Percentiles rank a stretch among this genome's conserved stretches.
phyloP scores from a whole-genome alignment of 331 rosid species.

The Acacia concinna region DNA sequence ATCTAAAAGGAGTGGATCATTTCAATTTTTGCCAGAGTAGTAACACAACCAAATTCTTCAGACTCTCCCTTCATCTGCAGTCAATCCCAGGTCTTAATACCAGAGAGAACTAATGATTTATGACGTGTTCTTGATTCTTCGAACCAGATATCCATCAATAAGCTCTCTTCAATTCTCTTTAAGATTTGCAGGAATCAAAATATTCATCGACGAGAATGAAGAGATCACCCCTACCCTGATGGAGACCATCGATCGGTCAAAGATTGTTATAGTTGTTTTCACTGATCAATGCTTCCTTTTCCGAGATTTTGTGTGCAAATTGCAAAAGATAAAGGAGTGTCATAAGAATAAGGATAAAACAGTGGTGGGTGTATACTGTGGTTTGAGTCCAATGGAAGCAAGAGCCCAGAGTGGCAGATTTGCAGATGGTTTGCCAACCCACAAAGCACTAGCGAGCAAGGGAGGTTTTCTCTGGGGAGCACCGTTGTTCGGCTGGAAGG shows the following conservation, averaged over 20 bases:
- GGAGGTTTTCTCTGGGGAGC: background rate
- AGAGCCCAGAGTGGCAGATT: background rate
- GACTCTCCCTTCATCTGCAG: too few relatives aligned
- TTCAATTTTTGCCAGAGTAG: too few relatives aligned
- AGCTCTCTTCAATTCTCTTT: background rate
- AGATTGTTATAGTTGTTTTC: background rate
- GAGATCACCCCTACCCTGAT: background rate
- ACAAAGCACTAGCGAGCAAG: background rate
- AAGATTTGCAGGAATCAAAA: background rate
- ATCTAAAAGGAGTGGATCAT: too few relatives aligned
- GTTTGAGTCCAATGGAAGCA: background rate
- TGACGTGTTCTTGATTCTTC: background rate
- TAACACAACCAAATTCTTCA: too few relatives aligned
- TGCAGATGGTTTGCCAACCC: background rate
- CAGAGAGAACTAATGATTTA: background rate
- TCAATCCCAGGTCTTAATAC: too few relatives aligned
- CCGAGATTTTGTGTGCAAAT: background rate
- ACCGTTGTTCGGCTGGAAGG: background rate
- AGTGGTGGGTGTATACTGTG: background rate
- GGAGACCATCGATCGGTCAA: background rate
- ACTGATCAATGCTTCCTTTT: background rate
- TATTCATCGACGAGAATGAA: background rate
- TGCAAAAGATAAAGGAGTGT: background rate
- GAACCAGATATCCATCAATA: background rate
- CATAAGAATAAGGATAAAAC: background rate